phyloP scores from a whole-genome alignment of 345 rosid genomes.

The Boechera stricta region DNA sequence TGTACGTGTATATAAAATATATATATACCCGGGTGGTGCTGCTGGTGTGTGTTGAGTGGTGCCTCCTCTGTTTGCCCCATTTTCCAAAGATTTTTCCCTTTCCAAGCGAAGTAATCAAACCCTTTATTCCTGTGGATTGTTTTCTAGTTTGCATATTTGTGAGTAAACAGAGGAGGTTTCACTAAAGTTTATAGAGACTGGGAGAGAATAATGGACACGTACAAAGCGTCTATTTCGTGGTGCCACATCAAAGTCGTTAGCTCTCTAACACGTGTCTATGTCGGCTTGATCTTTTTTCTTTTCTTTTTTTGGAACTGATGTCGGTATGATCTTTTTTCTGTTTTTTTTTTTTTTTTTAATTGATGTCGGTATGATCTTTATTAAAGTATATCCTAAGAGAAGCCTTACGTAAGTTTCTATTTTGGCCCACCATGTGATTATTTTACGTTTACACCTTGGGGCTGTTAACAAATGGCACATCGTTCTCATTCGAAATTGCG shows the following conservation, averaged over 20 bases:
- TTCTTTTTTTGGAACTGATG: conserved; percentile 1
- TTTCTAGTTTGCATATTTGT: conserved; percentile 21
- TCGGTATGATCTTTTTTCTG: conserved; percentile 32
- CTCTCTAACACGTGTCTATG: conserved; percentile 42
- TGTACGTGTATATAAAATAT: neutral
- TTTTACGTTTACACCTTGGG: neutral
- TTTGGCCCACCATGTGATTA: neutral
- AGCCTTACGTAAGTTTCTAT: neutral
- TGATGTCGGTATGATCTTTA: neutral
- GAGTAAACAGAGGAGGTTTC: neutral
- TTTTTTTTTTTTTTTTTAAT: neutral
- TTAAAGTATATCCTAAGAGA: neutral
- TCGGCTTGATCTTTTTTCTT: conserved; percentile 12
- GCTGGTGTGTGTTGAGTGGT: conserved; percentile 29
- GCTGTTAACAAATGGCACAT: neutral
- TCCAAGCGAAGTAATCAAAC: neutral
- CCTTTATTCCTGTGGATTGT: conserved; percentile 1
- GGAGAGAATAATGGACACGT: conserved; percentile 42
- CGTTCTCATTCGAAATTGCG: neutral
- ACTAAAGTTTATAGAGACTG: conserved; percentile 22
- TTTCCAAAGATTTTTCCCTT: conserved; percentile 16
- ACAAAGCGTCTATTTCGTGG: neutral
- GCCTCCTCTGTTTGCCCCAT: conserved; percentile 45
- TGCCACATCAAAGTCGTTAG: conserved; percentile 38
- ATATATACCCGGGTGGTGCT: conserved; percentile 35